Evolutionary conservation across 2,329 filamentous ascomycete genomes (phyloP), one percentile per base, ranked within the genome.

Genomic region (Fusarium luffae): DNA sequence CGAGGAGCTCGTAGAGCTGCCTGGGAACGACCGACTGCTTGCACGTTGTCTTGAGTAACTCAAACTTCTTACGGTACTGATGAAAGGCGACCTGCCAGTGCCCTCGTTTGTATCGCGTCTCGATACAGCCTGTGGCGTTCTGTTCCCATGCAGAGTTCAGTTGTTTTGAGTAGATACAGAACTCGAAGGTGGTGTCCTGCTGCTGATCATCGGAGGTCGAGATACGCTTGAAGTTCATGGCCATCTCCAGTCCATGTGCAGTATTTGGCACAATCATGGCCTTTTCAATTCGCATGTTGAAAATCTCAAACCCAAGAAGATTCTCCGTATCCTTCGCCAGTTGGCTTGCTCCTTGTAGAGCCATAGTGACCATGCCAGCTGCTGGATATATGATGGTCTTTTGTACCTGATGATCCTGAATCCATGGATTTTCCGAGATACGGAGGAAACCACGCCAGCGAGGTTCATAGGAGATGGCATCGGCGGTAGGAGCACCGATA

Each of bases 191-290:
- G 12, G 48, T 59, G 14, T 32, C 55, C 25, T 25, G 48, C 0
- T 23, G 34, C 28, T 52, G 8, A 10, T 34, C 37, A 27, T 18
- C 10, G 2, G 50, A 56, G 14, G 21, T 43, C n/a, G 55, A 54
- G 16, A 70, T 34, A 4, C 75, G 61, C 51, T 79, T 84, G 63
- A 85, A 78, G 46, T 83, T 84, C 51, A 88, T 75, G 7, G 81
- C 80, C 65, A 84, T 81, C 70, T 89, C 85, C 0, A 88, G 76
- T 1, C 86, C 85, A 57, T 83, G 81, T 7, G 75, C 55, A 2
- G 79, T 82, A 32, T 78, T 76, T 5, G 85, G 84, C 11, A 88
- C 78, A 7, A 88, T 78, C 78, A 89, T 82, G 4, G 86, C 85
- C 57, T 83, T 84, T 49, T 80, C 77, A 43, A 88, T 84, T 7